These are phyloP conservation scores for Holtermanniella nyarrowii DNA, from an alignment of 768 basidiomycete genomes.

Conservation along the genomic window DNA sequence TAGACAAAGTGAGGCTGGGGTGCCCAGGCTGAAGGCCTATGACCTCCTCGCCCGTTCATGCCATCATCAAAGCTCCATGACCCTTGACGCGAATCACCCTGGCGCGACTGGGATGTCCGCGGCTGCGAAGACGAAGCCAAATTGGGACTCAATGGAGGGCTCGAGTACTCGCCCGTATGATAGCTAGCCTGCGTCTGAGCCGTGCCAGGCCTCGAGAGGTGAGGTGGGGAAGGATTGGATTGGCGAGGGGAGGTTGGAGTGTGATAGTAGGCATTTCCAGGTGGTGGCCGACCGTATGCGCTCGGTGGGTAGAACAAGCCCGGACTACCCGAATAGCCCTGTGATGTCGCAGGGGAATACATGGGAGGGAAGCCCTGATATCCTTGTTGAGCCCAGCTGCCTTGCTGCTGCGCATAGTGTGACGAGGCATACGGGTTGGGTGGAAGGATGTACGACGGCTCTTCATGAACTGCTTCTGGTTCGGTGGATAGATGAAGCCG, in stretches of 20 bases:
- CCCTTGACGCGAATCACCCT: constrained; percentile 4
- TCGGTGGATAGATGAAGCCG: background rate
- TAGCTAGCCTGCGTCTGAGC: background rate
- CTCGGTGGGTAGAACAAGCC: background rate
- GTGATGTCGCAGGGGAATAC: background rate
- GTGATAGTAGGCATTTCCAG: too few species aligned
- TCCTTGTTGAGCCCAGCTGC: too few species aligned
- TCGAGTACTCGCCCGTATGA: constrained; percentile 3
- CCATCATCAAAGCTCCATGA: constrained; percentile 1
- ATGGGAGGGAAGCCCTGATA: background rate
- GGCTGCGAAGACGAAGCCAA: background rate
- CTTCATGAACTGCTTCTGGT: too few species aligned
- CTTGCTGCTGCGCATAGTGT: background rate
- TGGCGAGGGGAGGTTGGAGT: background rate
- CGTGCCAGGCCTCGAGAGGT: background rate
- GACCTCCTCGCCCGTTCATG: background rate
- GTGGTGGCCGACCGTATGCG: too few species aligned
- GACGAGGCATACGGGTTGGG: background rate
- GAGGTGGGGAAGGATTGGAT: background rate
- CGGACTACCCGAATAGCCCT: background rate
- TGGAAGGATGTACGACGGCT: background rate
- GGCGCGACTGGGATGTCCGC: background rate
- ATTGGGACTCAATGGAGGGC: constrained; percentile 16
- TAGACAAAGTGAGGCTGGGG: constrained; percentile 1
- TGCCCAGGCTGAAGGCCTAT: constrained; percentile 7